Evolutionary conservation across 352 stramenopile species (phyloP).

Genomic region (Globisporangium solare): DNA sequence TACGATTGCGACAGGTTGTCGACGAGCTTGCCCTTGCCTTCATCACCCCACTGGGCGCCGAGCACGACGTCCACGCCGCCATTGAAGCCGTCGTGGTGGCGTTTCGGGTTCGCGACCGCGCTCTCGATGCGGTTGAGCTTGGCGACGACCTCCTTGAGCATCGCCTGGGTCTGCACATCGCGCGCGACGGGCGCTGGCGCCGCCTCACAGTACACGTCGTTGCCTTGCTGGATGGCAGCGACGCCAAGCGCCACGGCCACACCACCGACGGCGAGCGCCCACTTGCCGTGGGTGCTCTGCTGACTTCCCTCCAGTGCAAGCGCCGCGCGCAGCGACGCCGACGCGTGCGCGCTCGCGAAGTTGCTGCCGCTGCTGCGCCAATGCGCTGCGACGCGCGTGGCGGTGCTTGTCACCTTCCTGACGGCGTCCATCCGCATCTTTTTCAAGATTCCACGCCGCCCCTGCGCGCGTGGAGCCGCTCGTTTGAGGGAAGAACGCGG

Average conservation of each 20-base stretch:
- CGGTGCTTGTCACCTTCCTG: slow-evolving; percentile 33
- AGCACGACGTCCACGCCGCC: slow-evolving; percentile 91
- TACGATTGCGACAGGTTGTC: slow-evolving; percentile 93
- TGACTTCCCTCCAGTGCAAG: slow-evolving; percentile 42
- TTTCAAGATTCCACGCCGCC: slow-evolving; percentile 23
- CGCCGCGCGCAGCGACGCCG: slow-evolving; percentile 35
- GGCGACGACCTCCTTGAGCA: slow-evolving; percentile 79
- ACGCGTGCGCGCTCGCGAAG: slow-evolving; percentile 23
- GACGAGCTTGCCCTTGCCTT: slow-evolving; percentile 99
- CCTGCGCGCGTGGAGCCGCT: not conserved
- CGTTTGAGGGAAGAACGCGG: not conserved
- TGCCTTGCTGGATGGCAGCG: not conserved
- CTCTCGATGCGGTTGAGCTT: slow-evolving; percentile 88
- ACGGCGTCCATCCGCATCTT: slow-evolving; percentile 55
- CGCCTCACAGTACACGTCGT: slow-evolving; percentile 25
- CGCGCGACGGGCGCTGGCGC: slow-evolving; percentile 29
- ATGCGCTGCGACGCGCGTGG: slow-evolving; percentile 35
- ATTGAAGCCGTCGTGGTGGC: slow-evolving; percentile 60
- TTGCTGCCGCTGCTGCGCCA: slow-evolving; percentile 18
- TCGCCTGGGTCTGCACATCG: slow-evolving; percentile 51
- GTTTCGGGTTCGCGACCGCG: slow-evolving; percentile 78
- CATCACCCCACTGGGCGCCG: slow-evolving; percentile 97
- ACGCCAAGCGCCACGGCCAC: slow-evolving; percentile 26
- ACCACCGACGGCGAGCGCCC: slow-evolving; percentile 25
- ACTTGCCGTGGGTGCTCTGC: slow-evolving; percentile 15